These are phyloP conservation scores for Capsella rubella DNA, from an alignment of 441 rosid genomes.

Conservation along the genomic window DNA sequence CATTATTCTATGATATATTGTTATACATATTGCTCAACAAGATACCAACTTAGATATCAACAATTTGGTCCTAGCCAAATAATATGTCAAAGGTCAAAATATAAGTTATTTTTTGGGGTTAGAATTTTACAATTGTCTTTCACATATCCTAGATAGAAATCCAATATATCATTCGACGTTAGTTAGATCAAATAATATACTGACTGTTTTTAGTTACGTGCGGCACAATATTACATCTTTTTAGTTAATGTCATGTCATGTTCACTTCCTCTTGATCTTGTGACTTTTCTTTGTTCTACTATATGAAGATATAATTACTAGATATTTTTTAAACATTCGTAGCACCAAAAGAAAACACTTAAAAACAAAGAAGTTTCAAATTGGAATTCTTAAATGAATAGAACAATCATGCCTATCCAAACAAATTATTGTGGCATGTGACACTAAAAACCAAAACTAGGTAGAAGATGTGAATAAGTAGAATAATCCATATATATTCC, in stretches of 20 bases:
- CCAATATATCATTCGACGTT: too few relatives aligned
- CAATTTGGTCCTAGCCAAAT: neutral
- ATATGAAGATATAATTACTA: slow-evolving; percentile 1
- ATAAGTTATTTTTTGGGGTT: too few relatives aligned
- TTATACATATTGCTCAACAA: slow-evolving; percentile 12
- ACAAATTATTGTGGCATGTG: slow-evolving; percentile 28
- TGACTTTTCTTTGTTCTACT: slow-evolving; percentile 15
- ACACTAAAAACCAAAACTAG: slow-evolving; percentile 22
- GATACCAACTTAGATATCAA: slow-evolving; percentile 1
- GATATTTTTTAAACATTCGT: neutral
- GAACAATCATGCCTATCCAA: slow-evolving; percentile 16
- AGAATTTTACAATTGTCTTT: too few relatives aligned
- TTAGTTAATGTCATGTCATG: neutral
- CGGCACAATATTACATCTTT: neutral
- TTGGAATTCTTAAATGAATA: slow-evolving; percentile 8
- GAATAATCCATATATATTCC: neutral
- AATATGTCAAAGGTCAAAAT: neutral
- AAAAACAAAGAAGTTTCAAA: neutral
- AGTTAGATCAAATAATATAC: too few relatives aligned
- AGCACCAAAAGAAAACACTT: slow-evolving; percentile 3
- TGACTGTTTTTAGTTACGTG: neutral
- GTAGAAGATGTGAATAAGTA: neutral
- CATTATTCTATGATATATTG: neutral
- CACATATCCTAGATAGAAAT: too few relatives aligned
- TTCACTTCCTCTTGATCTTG: slow-evolving; percentile 23